Base-by-base conservation (phyloP, 257 asterid species). In the Nicotiana otophora region DNA sequence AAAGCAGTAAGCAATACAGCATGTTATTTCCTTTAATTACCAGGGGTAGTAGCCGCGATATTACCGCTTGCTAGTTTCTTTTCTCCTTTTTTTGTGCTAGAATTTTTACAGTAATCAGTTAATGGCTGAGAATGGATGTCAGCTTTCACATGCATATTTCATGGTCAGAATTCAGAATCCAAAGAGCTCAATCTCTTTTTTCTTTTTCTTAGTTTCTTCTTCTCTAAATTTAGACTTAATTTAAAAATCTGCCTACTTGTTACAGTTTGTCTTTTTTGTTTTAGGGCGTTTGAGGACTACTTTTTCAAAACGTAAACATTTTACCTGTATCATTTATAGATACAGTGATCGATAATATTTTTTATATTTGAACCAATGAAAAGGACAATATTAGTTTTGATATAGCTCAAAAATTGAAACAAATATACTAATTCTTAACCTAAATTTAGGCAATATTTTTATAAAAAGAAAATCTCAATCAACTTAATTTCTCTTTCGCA, bases 141-240 rank as follows among this genome's bases (percentile, higher is more conserved):
- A 83, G 91, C 67, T 7, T 51, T 79, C 86, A 88, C 87, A 86
- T 86, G 89, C 51, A 80, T 33, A 57, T 42, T 70, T 30, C 20
- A 42, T 72, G 36, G 78, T 46, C 78, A 69, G 34, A 57, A 51
- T 16, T 65, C 14, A 81, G 76, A 31, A 19, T 64, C 82, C 82
- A 19, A 58, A 58, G 19, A 20, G 72, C 72, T 57, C 14, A 14
- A n/a, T 30, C 20, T n/a, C n/a, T 20, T 70, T 42, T 20, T 34
- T 9, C 3, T 2, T 2, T 3, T 68, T 36, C 20, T 19, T 3
- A 34, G 10, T 36, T 39, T 69, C 16, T 67, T 64, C 12, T 39
- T 67, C 76, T 34, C 51, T 67, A 33, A 15, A 16, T 68, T 34
- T 2, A 9, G 4, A 4, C 54, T 36, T 17, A 19, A 36, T 68